A percentile compares a stretch with the other conserved stretches of the same genome.
Conservation (phyloP, 306 rosid genomes). For the Senna tora region DNA sequence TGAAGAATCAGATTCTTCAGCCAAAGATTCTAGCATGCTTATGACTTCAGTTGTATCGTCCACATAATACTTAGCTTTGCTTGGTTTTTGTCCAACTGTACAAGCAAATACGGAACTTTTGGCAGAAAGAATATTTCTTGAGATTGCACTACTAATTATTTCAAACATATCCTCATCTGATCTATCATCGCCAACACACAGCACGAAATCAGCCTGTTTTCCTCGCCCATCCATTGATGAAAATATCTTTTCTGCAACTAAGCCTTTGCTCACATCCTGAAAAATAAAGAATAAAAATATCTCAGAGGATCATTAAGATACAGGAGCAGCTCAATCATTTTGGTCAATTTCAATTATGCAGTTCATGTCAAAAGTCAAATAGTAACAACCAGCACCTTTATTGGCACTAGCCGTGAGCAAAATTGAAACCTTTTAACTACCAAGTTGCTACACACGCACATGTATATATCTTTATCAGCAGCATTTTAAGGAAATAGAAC, state of each 20-base stretch:
- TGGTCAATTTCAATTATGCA: not conserved
- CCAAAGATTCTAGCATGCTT: slow-evolving; percentile 48
- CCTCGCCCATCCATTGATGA: slow-evolving; percentile 53
- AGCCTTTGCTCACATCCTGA: slow-evolving; percentile 60
- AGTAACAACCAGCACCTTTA: not conserved
- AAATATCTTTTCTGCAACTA: slow-evolving; percentile 54
- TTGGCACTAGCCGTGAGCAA: not conserved
- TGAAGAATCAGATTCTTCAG: slow-evolving; percentile 43
- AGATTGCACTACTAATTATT: slow-evolving; percentile 35
- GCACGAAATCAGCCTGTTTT: slow-evolving; percentile 55
- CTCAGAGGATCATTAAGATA: not conserved
- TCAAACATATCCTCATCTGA: slow-evolving; percentile 67
- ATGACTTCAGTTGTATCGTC: slow-evolving; percentile 52
- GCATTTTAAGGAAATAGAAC: not conserved
- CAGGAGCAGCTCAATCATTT: not conserved
- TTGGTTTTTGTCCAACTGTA: slow-evolving; percentile 59
- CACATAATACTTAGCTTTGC: slow-evolving; percentile 55
- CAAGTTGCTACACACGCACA: not conserved
- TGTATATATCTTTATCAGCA: not conserved
- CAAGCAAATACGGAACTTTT: slow-evolving; percentile 48
- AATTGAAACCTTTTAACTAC: not conserved
- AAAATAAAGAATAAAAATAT: slow-evolving; percentile 4
- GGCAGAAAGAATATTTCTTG: slow-evolving; percentile 43
- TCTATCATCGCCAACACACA: slow-evolving; percentile 63
- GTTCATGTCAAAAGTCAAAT: not conserved